These are phyloP conservation scores for Saccharomyces hybrid DNA, from an alignment of 1,139 yeast genomes.

Conservation along the genomic window DNA sequence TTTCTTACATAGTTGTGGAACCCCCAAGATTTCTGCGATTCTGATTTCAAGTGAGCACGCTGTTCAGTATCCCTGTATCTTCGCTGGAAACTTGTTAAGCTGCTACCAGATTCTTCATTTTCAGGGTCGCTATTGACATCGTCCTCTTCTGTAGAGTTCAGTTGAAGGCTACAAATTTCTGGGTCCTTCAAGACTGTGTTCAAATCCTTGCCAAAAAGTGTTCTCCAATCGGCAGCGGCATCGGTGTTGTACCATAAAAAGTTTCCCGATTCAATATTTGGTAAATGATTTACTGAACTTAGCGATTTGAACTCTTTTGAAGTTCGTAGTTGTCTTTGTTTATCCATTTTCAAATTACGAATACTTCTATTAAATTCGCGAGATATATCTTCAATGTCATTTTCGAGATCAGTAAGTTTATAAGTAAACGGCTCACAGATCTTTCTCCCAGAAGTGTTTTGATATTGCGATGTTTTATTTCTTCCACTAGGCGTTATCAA, in stretches of 20 bases:
- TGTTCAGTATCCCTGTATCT: not conserved
- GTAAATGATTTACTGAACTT: not conserved
- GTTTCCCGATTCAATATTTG: not conserved
- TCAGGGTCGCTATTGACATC: not conserved
- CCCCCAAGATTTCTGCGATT: constrained; percentile 12
- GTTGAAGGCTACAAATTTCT: not conserved
- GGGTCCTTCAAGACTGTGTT: not conserved
- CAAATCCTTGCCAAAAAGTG: not conserved
- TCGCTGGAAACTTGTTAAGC: not conserved
- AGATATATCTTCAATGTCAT: not conserved
- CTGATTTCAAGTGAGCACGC: not conserved
- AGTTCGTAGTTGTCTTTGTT: not conserved
- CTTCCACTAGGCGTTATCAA: not conserved
- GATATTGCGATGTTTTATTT: not conserved
- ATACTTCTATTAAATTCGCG: not conserved
- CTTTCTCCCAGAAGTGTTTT: not conserved
- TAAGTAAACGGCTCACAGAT: not conserved
- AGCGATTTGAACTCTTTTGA: not conserved
- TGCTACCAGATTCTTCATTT: not conserved
- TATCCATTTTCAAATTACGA: not conserved
- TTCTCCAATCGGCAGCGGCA: not conserved
- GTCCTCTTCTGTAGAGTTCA: not conserved
- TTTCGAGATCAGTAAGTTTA: not conserved
- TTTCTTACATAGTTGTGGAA: constrained; percentile 19
- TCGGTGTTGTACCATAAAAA: not conserved